These are phyloP conservation scores for Didymella sp. DNA, from an alignment of 2,329 filamentous ascomycete genomes.

Conservation along the genomic window DNA sequence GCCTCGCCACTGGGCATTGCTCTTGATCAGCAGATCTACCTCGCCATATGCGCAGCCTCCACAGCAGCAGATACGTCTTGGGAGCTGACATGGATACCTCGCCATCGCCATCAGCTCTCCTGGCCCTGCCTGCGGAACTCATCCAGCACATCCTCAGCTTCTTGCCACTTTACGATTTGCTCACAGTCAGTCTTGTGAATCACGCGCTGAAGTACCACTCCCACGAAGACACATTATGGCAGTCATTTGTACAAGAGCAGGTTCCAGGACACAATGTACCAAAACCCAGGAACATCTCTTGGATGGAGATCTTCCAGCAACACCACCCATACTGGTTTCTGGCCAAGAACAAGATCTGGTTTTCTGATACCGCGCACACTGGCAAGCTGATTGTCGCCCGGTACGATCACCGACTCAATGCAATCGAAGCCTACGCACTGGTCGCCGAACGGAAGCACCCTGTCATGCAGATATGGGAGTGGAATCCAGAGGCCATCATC, in stretches of 20 bases:
- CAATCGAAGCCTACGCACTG: slow-evolving; percentile 82
- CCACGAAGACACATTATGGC: slow-evolving; percentile 74
- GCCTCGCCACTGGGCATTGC: slow-evolving; percentile 1
- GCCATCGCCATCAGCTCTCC: slow-evolving; percentile 46
- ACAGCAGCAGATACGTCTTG: slow-evolving; percentile 8
- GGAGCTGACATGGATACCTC: slow-evolving; percentile 22
- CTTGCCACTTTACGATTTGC: slow-evolving; percentile 70
- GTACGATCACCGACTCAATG: slow-evolving; percentile 74
- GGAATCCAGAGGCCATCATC: slow-evolving; percentile 70
- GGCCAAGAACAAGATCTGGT: slow-evolving; percentile 81
- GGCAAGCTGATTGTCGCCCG: slow-evolving; percentile 79
- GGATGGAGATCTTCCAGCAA: slow-evolving; percentile 73
- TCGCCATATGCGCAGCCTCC: slow-evolving; percentile 4
- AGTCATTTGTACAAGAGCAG: slow-evolving; percentile 70
- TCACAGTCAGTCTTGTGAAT: slow-evolving; percentile 66
- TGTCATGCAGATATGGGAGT: slow-evolving; percentile 68
- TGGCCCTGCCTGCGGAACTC: slow-evolving; percentile 75
- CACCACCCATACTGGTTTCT: slow-evolving; percentile 89
- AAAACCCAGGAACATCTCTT: slow-evolving; percentile 66
- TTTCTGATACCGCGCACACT: slow-evolving; percentile 74
- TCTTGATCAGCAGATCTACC: slow-evolving; percentile 11
- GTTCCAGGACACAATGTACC: slow-evolving; percentile 57
- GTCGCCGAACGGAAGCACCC: slow-evolving; percentile 67
- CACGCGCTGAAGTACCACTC: slow-evolving; percentile 65
- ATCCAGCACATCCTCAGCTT: slow-evolving; percentile 73